Evolutionary conservation across 441 rosid genomes (phyloP).

Genomic region (Sinapis alba): DNA sequence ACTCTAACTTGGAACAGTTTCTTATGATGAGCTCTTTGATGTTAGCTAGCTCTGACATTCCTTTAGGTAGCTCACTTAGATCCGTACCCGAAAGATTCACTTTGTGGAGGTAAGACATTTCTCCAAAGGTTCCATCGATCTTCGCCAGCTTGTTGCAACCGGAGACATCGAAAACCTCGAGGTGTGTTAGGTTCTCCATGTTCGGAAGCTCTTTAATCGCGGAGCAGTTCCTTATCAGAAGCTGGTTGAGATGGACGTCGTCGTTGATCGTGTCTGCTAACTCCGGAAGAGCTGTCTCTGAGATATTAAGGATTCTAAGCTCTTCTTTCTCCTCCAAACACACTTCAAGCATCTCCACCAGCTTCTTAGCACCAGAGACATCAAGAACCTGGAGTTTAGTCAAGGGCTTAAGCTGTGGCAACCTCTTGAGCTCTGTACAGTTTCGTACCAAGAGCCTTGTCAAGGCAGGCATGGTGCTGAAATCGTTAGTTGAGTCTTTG

Average conservation of each 20-base stretch:
- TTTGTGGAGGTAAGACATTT: constrained; percentile 42
- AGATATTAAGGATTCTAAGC: constrained; percentile 49
- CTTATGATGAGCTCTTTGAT: constrained; percentile 42
- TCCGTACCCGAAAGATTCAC: constrained; percentile 54
- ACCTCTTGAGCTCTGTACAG: constrained; percentile 38
- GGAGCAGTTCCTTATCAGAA: constrained; percentile 40
- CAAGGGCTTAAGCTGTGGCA: constrained; percentile 43
- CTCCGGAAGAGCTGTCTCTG: constrained; percentile 33
- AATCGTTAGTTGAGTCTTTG: background rate
- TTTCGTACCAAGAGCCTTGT: constrained; percentile 40
- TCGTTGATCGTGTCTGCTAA: constrained; percentile 33
- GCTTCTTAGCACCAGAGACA: constrained; percentile 39
- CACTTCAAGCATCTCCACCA: constrained; percentile 42
- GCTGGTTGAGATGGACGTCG: constrained; percentile 43
- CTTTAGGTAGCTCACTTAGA: constrained; percentile 36
- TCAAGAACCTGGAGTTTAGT: constrained; percentile 49
- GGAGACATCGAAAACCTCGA: constrained; percentile 41
- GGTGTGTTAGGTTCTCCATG: constrained; percentile 38
- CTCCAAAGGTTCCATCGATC: constrained; percentile 39
- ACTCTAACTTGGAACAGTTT: constrained; percentile 36
- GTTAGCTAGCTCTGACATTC: constrained; percentile 26
- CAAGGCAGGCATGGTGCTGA: constrained; percentile 25
- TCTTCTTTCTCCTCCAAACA: constrained; percentile 30
- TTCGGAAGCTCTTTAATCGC: constrained; percentile 44
- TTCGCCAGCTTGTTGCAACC: constrained; percentile 41